A percentile compares a stretch with the other conserved stretches of the same genome.
Conservation (phyloP, 768 basidiomycete species). For the Rhizopogon vulgaris region DNA sequence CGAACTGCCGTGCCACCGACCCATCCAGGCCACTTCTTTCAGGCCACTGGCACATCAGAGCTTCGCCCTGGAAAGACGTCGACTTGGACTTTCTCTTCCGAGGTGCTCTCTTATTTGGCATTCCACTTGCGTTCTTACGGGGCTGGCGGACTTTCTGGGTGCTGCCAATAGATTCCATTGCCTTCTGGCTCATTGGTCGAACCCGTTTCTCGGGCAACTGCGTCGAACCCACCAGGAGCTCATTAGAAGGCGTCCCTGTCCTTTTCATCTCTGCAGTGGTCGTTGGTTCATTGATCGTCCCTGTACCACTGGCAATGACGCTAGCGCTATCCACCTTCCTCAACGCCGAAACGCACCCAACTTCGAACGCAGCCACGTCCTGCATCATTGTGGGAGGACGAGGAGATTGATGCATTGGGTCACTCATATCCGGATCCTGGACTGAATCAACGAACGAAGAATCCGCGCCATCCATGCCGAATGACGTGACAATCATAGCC, state of each 20-base stretch:
- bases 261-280: not conserved
- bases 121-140: not conserved
- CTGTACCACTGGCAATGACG: not conserved
- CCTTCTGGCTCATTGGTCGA: not conserved
- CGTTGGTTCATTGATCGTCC: not conserved
- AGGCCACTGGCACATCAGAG: not conserved
- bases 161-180: not conserved
- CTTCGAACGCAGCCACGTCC: not conserved
- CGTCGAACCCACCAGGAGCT: not conserved
- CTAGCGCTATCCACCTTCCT: not conserved
- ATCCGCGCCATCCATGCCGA: not conserved
- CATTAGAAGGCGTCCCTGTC: not conserved
- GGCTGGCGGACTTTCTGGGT: not conserved
- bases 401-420: not conserved
- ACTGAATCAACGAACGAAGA: not conserved
- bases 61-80: not conserved
- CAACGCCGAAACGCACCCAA: not conserved
- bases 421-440: not conserved
- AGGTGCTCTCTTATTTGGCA: not conserved
- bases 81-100: not conserved
- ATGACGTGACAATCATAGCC: not conserved
- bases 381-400: not conserved
- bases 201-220: not conserved
- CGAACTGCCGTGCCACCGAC: constrained; percentile 16
- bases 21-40: not conserved